phyloP scores from a whole-genome alignment of 345 rosid genomes.

The Mangifera indica region DNA sequence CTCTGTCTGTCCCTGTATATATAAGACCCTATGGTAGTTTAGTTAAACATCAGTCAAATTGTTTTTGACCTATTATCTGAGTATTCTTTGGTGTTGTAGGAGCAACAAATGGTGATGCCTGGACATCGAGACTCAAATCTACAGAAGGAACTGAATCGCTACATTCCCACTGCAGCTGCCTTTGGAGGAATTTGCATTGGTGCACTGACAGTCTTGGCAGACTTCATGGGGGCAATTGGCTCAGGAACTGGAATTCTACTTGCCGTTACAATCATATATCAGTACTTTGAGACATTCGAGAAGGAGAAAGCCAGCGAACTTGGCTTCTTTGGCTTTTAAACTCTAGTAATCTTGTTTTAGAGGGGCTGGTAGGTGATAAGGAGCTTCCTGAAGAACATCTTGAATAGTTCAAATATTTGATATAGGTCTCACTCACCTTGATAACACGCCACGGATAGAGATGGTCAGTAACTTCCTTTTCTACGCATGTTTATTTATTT shows the following conservation, averaged over 20 bases:
- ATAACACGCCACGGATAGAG: constrained; percentile 2
- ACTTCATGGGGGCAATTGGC: constrained; percentile 80
- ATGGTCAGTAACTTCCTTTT: constrained; percentile 1
- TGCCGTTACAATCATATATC: constrained; percentile 71
- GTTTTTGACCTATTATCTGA: constrained; percentile 8
- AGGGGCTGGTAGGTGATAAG: constrained; percentile 13
- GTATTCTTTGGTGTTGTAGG: constrained; percentile 32
- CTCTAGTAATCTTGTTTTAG: not conserved
- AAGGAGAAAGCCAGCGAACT: constrained; percentile 79
- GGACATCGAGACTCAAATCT: constrained; percentile 69
- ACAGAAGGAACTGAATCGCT: constrained; percentile 71
- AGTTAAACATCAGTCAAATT: not conserved
- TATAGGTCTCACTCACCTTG: constrained; percentile 12
- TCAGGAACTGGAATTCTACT: constrained; percentile 77
- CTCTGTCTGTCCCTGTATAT: no score
- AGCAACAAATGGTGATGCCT: constrained; percentile 91
- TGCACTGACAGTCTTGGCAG: constrained; percentile 70
- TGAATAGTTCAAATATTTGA: not conserved
- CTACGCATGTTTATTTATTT: not conserved
- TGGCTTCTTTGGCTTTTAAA: constrained; percentile 69
- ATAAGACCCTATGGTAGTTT: not conserved
- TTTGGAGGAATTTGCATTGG: constrained; percentile 82
- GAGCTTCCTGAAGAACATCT: not conserved
- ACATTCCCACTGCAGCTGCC: constrained; percentile 76
- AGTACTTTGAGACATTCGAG: constrained; percentile 69